Evolutionary conservation across 2,329 filamentous ascomycete genomes (phyloP), one percentile per base, ranked within the genome.

Genomic region (Ilyonectria robusta): DNA sequence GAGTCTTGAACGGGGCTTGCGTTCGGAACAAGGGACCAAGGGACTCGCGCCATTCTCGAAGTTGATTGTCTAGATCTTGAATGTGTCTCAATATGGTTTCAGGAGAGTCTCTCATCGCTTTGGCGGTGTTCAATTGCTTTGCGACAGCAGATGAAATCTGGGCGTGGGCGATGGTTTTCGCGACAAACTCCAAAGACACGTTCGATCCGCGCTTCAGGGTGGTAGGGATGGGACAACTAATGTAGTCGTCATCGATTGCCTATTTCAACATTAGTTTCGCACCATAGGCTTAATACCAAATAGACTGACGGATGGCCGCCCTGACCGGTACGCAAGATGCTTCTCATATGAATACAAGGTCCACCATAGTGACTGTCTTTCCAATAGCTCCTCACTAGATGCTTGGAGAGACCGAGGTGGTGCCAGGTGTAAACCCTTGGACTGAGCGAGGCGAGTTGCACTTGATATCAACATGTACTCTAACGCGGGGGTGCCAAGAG

Each of bases 231-330:
- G 50, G 51, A 19, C 60, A 62, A 42, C 60, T 62, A 13, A 62
- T 37, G 21, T 51, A 62, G 33, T 62, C 60, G 23, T 62, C 60
- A 42, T 62, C 60, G 19, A 62, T 62, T 6, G 53, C 59, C 70
- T 72, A 29, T n/a, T 5, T n/a, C n/a, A n/a, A 42, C 17, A n/a
- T 15, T 15, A n/a, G 6, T 13, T 33, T 11, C 31, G 26, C 5
- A 5, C 6, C 17, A 48, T 48, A 50, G 44, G 23, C 9, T 15
- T 13, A 33, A 31, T 2, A 37, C 7, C 17, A n/a, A 9, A 21
- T 19, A 6, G 7, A 37, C 35, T 42, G 31, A 62, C 59, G 11
- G 59, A 62, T 37, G 59, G 59, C 7, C 50, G 40, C 2, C 59
- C 51, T 10, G 50, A 46, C 7, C 59, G 37, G 21, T 48, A 55